Percentiles rank a stretch among this genome's conserved stretches.
Evolutionary conservation across 306 rosid species (phyloP).

Genomic region (Dryas drummondii): DNA sequence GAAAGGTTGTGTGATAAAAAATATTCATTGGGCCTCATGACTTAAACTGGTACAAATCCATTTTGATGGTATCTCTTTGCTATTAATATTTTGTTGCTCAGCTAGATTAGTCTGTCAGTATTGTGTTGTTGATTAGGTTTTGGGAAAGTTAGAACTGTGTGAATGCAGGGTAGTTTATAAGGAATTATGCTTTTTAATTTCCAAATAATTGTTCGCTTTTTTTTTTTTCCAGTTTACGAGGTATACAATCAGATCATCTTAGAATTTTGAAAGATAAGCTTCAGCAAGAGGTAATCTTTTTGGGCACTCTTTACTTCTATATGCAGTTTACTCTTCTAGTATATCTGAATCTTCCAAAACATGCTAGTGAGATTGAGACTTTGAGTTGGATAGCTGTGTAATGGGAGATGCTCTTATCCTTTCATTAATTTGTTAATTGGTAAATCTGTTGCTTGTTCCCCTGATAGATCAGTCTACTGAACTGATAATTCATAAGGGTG

Average conservation of each 20-base stretch:
- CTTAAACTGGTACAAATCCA: not conserved
- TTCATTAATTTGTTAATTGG: not conserved
- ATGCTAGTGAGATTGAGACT: slow-evolving; percentile 19
- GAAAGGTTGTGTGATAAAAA: not conserved
- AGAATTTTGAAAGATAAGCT: slow-evolving; percentile 77
- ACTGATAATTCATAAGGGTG: not conserved
- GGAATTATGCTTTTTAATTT: slow-evolving; percentile 22
- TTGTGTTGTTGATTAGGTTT: not conserved
- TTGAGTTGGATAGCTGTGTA: not conserved
- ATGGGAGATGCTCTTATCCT: not conserved
- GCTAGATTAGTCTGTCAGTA: not conserved
- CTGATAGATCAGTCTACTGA: not conserved
- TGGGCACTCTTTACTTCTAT: slow-evolving; percentile 1
- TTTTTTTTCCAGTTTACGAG: slow-evolving; percentile 61
- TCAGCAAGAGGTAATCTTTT: slow-evolving; percentile 72
- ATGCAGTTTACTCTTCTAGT: slow-evolving; percentile 24
- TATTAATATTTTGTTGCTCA: not conserved
- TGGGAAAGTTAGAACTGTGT: not conserved
- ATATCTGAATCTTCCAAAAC: slow-evolving; percentile 5
- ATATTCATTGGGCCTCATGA: not conserved
- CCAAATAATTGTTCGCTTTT: slow-evolving; percentile 18
- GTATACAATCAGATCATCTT: slow-evolving; percentile 62
- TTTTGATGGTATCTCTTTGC: not conserved
- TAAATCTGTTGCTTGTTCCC: not conserved
- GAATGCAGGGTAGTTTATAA: slow-evolving; percentile 1